These are phyloP conservation scores for Chloroidium sp. DNA, from an alignment of 163 green algal genomes.

Conservation along the genomic window DNA sequence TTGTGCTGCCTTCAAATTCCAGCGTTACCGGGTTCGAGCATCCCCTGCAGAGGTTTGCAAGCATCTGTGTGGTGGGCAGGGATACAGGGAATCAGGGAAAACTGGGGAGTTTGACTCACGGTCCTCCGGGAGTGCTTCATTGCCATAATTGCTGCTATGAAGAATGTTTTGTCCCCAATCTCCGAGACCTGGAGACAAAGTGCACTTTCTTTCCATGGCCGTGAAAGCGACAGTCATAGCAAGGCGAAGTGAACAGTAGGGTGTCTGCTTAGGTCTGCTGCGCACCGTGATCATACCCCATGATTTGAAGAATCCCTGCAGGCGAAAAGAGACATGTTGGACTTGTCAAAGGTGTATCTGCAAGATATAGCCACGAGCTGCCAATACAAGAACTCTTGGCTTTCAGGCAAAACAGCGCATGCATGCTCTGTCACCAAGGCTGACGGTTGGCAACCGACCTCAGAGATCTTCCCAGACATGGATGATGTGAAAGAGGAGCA, in stretches of 20 bases:
- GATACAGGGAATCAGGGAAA: not conserved
- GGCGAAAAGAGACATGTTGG: slow-evolving; percentile 6
- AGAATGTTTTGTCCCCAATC: slow-evolving; percentile 89
- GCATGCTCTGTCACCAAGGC: too few relatives aligned
- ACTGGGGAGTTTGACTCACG: slow-evolving; percentile 22
- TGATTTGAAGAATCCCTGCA: slow-evolving; percentile 25
- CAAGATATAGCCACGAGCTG: not conserved
- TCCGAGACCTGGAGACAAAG: slow-evolving; percentile 18
- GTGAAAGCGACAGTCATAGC: too few relatives aligned
- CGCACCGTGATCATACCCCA: slow-evolving; percentile 49
- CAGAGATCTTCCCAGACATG: too few relatives aligned
- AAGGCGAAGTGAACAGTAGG: too few relatives aligned
- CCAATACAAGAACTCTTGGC: too few relatives aligned
- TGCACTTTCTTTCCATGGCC: too few relatives aligned
- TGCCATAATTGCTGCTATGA: slow-evolving; percentile 87
- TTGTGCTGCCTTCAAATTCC: too few relatives aligned
- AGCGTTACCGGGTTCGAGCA: too few relatives aligned
- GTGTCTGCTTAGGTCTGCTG: too few relatives aligned
- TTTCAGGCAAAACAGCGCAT: too few relatives aligned
- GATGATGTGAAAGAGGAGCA: too few relatives aligned
- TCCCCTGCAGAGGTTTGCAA: slow-evolving; percentile 5
- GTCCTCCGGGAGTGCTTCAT: slow-evolving; percentile 58
- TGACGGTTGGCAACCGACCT: too few relatives aligned
- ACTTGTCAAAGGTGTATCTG: not conserved
- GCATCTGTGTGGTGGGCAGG: not conserved